Evolutionary conservation across 106 monocot species (phyloP).

Genomic region (Acorus gramineus): DNA sequence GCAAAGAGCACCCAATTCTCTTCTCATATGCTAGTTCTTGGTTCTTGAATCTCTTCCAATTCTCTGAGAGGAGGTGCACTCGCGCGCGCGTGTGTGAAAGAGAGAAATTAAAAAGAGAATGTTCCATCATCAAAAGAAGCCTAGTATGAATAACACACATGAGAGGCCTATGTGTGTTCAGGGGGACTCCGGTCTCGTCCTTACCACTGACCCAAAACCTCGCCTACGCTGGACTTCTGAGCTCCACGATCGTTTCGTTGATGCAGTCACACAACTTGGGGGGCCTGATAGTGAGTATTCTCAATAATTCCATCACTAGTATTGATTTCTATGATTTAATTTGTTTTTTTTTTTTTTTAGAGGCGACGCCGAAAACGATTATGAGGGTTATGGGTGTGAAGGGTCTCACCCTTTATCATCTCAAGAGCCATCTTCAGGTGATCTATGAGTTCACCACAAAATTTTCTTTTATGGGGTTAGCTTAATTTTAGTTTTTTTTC

Average conservation of each 20-base stretch:
- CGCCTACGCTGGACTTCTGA: slow-evolving; percentile 98
- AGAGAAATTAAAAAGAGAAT: slow-evolving; percentile 28
- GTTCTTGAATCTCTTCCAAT: slow-evolving; percentile 60
- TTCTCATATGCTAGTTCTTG: slow-evolving; percentile 35
- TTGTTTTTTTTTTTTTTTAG: slow-evolving; percentile 30
- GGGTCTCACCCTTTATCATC: slow-evolving; percentile 91
- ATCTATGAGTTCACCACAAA: not conserved
- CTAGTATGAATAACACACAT: slow-evolving; percentile 48
- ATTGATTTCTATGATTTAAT: not conserved
- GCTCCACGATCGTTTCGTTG: slow-evolving; percentile 96
- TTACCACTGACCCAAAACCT: slow-evolving; percentile 97
- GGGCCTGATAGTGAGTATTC: slow-evolving; percentile 71
- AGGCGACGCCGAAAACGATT: slow-evolving; percentile 96
- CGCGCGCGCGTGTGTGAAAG: slow-evolving; percentile 5
- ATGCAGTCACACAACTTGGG: slow-evolving; percentile 91
- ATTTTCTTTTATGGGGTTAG: not conserved
- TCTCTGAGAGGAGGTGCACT: slow-evolving; percentile 10
- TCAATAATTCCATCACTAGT: not conserved
- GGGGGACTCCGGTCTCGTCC: slow-evolving; percentile 90
- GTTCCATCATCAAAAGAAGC: slow-evolving; percentile 45
- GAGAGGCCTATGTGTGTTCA: slow-evolving; percentile 74
- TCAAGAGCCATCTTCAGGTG: slow-evolving; percentile 96
- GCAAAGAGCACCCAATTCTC: slow-evolving; percentile 32
- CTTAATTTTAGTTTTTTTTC: not conserved
- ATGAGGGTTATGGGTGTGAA: slow-evolving; percentile 99